Evolutionary conservation across 108 stramenopile species (phyloP).

Genomic region (Nitzschia inconspicua): DNA sequence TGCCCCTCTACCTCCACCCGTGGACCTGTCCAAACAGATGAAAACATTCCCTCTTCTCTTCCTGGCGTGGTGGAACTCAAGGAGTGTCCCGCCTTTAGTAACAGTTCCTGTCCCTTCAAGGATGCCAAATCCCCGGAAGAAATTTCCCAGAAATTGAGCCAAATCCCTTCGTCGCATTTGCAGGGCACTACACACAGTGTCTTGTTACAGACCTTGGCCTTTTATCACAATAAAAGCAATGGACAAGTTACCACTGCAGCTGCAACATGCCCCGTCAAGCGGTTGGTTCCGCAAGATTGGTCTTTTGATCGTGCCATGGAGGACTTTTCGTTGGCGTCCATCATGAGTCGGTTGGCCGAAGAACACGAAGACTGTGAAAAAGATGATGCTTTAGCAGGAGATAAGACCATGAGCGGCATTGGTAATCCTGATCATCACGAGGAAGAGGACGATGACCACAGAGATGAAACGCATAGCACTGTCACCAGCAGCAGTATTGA

Average conservation of each 20-base stretch:
- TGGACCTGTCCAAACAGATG: not conserved
- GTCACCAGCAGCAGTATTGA: not conserved
- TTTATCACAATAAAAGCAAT: conserved; percentile 19
- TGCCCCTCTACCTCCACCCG: not conserved
- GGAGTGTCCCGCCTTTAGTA: conserved; percentile 60
- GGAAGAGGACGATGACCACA: not conserved
- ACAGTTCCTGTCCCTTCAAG: conserved; percentile 61
- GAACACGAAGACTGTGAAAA: conserved; percentile 18
- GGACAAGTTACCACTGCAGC: not conserved
- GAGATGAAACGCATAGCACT: not conserved
- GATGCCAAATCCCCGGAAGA: conserved; percentile 37
- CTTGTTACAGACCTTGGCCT: conserved; percentile 38
- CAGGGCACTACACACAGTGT: conserved; percentile 22
- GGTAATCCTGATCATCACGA: not conserved
- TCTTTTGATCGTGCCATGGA: conserved; percentile 52
- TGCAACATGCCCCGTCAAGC: conserved; percentile 47
- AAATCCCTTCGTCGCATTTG: conserved; percentile 56
- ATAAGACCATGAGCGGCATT: not conserved
- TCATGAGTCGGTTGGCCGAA: conserved; percentile 52
- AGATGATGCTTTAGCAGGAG: not conserved
- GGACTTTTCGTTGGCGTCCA: conserved; percentile 57
- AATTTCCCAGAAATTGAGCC: conserved; percentile 42
- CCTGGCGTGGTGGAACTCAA: conserved; percentile 10
- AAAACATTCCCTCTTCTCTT: conserved; percentile 1
- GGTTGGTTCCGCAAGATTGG: conserved; percentile 16